Evolutionary conservation across 1,284 basidiomycete genomes (phyloP).

Genomic region (Fistulina hepatica): DNA sequence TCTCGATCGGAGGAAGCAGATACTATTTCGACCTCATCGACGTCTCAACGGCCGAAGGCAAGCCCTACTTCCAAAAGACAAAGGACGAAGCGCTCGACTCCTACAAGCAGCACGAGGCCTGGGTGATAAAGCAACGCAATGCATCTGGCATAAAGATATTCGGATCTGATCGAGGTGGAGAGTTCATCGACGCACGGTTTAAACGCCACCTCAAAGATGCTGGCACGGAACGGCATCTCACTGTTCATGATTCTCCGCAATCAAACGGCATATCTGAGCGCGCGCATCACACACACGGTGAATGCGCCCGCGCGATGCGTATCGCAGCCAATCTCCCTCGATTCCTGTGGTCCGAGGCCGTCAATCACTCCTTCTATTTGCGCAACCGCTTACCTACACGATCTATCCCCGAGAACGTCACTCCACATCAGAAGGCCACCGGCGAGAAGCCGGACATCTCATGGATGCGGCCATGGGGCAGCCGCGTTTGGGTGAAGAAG

Average conservation of each 20-base stretch:
- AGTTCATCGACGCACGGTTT: conserved; percentile 15
- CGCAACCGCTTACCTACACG: too few species aligned
- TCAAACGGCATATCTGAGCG: conserved; percentile 24
- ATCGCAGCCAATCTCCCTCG: conserved; percentile 1
- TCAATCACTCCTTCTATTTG: conserved; percentile 2
- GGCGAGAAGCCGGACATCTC: too few species aligned
- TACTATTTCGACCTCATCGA: too few species aligned
- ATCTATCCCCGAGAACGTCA: too few species aligned
- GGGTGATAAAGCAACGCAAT: conserved; percentile 7
- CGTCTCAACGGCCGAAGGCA: too few species aligned
- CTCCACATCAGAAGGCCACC: too few species aligned
- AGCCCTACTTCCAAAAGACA: conserved; percentile 13
- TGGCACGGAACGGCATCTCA: conserved; percentile 18
- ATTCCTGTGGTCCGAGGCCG: conserved; percentile 5
- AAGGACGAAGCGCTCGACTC: conserved; percentile 16
- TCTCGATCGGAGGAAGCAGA: conserved; percentile 5
- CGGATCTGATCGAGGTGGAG: conserved; percentile 18
- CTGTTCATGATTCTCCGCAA: conserved; percentile 23
- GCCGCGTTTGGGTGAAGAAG: too few species aligned
- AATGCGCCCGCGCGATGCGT: conserved; percentile 1
- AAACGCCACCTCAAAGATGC: conserved; percentile 7
- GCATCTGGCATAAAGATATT: conserved; percentile 11
- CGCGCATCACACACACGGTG: conserved; percentile 13
- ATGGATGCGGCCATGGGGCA: too few species aligned
- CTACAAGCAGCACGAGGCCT: conserved; percentile 11